Conservation (phyloP, 257 asterid genomes). For the Galeopsis tetrahit region DNA sequence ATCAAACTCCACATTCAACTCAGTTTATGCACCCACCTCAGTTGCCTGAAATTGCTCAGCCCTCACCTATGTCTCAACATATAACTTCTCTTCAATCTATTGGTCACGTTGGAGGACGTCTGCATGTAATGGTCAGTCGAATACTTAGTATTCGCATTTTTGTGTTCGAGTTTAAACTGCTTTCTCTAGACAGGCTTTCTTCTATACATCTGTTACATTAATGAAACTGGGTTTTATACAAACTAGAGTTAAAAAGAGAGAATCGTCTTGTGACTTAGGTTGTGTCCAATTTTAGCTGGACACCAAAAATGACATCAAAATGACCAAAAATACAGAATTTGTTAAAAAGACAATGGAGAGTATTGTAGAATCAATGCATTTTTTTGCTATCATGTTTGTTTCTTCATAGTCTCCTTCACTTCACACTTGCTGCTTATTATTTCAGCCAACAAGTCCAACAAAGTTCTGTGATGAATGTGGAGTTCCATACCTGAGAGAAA, state of each 20-base stretch:
- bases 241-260: background rate
- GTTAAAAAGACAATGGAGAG: background rate
- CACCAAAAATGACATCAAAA: too few relatives aligned
- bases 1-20: conserved; percentile 62
- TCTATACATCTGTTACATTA: background rate
- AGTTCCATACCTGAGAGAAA: conserved; percentile 72
- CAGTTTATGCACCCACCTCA: conserved; percentile 72
- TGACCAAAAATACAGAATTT: too few relatives aligned
- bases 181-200: background rate
- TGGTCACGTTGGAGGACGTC: conserved; percentile 78
- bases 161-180: background rate
- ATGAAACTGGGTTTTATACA: background rate
- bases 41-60: conserved; percentile 75
- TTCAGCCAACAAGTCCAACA: conserved; percentile 86
- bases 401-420: background rate
- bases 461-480: conserved; percentile 96
- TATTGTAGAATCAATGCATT: background rate
- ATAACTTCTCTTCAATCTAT: conserved; percentile 73
- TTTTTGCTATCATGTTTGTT: background rate
- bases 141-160: background rate
- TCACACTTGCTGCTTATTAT: background rate
- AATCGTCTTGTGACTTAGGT: too few relatives aligned
- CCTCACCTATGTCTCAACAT: conserved; percentile 65
- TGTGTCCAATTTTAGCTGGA: too few relatives aligned
- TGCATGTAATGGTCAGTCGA: conserved; percentile 69